phyloP scores from a whole-genome alignment of 2,329 filamentous ascomycete species.

The Fusarium pininemorale region DNA sequence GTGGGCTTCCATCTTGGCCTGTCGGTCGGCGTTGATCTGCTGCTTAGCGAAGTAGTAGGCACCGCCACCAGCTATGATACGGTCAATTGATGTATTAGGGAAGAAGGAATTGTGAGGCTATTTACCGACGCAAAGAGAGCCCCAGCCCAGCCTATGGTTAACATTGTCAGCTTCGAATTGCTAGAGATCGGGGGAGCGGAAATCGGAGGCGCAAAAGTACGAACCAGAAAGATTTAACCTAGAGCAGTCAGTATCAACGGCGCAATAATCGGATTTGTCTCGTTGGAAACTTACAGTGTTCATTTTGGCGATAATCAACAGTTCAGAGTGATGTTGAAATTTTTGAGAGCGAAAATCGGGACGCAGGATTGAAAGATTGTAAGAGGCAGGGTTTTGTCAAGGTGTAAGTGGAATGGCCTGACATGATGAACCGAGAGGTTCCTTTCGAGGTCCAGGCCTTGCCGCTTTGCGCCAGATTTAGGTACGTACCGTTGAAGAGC shows the following conservation, averaged over 20 bases:
- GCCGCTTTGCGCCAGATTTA: conserved; percentile 29
- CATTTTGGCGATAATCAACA: conserved; percentile 51
- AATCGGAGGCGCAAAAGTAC: conserved; percentile 34
- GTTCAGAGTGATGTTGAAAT: not conserved
- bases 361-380: conserved; percentile 27
- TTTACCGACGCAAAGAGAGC: conserved; percentile 83
- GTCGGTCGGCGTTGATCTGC: conserved; percentile 90
- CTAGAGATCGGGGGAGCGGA: not conserved
- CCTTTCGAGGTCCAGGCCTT: conserved; percentile 34
- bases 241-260: conserved; percentile 33
- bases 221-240: conserved; percentile 75
- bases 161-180: conserved; percentile 13
- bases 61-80: conserved; percentile 76
- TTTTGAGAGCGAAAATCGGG: conserved; percentile 21
- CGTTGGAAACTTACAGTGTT: conserved; percentile 59
- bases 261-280: not conserved
- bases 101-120: not conserved
- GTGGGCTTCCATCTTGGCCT: conserved; percentile 73
- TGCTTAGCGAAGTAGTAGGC: conserved; percentile 97
- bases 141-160: conserved; percentile 83
- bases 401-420: conserved; percentile 44
- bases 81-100: conserved; percentile 24
- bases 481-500: conserved; percentile 30
- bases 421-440: conserved; percentile 37
- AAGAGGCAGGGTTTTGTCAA: conserved; percentile 38